Conservation (phyloP, 495 filamentous ascomycete species). For the Tuber calosporum region DNA sequence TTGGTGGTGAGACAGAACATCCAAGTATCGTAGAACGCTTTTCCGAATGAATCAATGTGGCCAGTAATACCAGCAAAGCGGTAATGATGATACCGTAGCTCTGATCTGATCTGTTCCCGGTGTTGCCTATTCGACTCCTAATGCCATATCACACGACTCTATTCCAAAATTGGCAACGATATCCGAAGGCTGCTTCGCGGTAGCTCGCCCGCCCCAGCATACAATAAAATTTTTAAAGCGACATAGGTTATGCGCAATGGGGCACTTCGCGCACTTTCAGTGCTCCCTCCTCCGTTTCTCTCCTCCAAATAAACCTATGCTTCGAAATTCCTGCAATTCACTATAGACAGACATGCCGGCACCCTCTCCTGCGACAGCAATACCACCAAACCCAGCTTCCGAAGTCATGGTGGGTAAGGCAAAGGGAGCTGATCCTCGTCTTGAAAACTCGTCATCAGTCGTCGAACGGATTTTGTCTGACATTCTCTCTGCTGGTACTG, state of each 20-base stretch:
- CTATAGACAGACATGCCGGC: not conserved
- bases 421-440: not conserved
- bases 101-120: not conserved
- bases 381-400: not conserved
- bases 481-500: constrained; percentile 61
- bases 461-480: constrained; percentile 57
- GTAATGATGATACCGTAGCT: not conserved
- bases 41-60: not conserved
- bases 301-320: not conserved
- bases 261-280: not conserved
- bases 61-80: not conserved
- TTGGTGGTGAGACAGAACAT: not conserved
- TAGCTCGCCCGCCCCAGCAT: not conserved
- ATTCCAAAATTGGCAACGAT: not conserved
- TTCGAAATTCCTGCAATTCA: not conserved
- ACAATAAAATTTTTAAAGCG: not conserved
- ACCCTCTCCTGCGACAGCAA: not conserved
- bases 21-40: not conserved
- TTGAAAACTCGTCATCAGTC: not conserved
- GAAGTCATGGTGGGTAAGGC: not conserved
- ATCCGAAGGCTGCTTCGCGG: not conserved
- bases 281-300: not conserved
- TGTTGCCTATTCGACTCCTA: too few relatives aligned
- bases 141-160: not conserved
- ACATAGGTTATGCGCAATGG: not conserved